A percentile compares a stretch with the other conserved stretches of the same genome.
These are phyloP conservation scores for Penicillium subrubescens DNA, from an alignment of 495 filamentous ascomycete species.

Conservation along the genomic window DNA sequence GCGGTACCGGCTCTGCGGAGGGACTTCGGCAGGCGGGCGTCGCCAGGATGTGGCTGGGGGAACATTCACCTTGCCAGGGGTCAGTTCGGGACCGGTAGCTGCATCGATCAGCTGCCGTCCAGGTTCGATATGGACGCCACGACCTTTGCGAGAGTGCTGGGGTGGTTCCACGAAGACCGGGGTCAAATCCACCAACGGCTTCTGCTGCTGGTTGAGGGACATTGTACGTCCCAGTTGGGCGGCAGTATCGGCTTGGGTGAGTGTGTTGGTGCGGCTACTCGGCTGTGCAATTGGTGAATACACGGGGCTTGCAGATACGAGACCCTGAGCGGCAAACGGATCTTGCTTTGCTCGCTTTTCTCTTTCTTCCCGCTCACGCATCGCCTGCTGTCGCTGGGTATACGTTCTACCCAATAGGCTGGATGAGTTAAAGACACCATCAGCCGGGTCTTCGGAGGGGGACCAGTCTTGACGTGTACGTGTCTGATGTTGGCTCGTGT, in stretches of 20 bases:
- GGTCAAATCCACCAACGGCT: constrained; percentile 75
- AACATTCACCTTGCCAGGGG: constrained; percentile 46
- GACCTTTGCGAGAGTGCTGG: constrained; percentile 68
- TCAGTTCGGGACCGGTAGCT: constrained; percentile 57
- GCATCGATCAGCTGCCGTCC: constrained; percentile 65
- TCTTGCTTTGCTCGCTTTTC: constrained; percentile 36
- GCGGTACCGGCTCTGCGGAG: constrained; percentile 30
- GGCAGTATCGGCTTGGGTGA: constrained; percentile 33
- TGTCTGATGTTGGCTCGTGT: neutral
- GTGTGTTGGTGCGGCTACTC: constrained; percentile 41
- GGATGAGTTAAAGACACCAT: constrained; percentile 47
- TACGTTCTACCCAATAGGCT: constrained; percentile 67
- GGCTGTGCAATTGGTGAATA: constrained; percentile 14
- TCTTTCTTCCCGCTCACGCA: constrained; percentile 55
- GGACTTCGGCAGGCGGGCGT: constrained; percentile 27
- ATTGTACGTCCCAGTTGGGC: constrained; percentile 27
- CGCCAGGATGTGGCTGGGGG: constrained; percentile 58
- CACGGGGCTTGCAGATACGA: constrained; percentile 20
- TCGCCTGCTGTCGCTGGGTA: constrained; percentile 58
- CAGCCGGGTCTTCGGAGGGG: neutral
- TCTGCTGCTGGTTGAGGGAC: constrained; percentile 45
- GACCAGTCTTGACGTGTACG: neutral
- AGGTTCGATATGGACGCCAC: constrained; percentile 63
- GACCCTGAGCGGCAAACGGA: constrained; percentile 25
- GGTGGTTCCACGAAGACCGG: constrained; percentile 74